Percentiles rank a stretch among this genome's conserved stretches.
phyloP scores from a whole-genome alignment of 805 yeast genomes.

The Lipomyces yamadae region DNA sequence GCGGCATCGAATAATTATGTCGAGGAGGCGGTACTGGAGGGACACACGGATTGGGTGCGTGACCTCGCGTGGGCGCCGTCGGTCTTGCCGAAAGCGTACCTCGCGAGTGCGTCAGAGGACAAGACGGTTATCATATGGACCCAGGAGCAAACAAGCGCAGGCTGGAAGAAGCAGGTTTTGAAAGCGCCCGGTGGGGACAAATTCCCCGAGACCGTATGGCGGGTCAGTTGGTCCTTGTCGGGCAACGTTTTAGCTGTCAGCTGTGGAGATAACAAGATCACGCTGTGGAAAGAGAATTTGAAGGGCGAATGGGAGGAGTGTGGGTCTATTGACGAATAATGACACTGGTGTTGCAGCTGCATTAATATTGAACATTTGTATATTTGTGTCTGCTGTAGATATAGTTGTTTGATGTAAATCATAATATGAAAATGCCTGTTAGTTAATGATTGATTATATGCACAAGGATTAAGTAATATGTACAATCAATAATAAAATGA shows the following conservation, averaged over 20 bases:
- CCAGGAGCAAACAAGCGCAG: constrained; percentile 61
- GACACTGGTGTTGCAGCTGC: not conserved
- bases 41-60: constrained; percentile 98
- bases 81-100: constrained; percentile 79
- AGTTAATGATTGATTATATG: not conserved
- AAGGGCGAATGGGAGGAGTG: constrained; percentile 96
- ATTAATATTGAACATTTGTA: constrained; percentile 7
- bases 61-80: constrained; percentile 99
- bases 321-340: constrained; percentile 87
- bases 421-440: not conserved
- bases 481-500: not conserved
- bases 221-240: constrained; percentile 95
- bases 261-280: constrained; percentile 95
- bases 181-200: constrained; percentile 59
- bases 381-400: not conserved
- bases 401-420: not conserved
- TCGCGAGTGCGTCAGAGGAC: constrained; percentile 97
- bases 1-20: constrained; percentile 60
- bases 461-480: not conserved
- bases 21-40: constrained; percentile 77
- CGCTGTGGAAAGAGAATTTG: constrained; percentile 94
- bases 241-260: constrained; percentile 95
- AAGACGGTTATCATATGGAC: constrained; percentile 95
- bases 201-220: constrained; percentile 98
- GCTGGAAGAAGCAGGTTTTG: constrained; percentile 82